Conservation (phyloP, 2,329 filamentous ascomycete genomes). For the Raffaelea ambrosiae region DNA sequence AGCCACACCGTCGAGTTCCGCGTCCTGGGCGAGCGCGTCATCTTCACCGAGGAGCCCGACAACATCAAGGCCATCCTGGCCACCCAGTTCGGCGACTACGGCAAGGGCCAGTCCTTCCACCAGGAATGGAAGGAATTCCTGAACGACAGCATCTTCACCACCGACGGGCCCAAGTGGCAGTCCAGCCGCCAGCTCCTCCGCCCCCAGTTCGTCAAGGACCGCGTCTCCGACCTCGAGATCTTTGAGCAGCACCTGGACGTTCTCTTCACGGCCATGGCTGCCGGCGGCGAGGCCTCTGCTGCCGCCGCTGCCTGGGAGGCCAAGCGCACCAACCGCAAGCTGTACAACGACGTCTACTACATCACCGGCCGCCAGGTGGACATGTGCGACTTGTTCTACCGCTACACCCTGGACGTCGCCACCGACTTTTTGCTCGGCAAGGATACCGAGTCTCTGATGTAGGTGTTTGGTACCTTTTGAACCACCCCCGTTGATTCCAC, state of each 20-base stretch:
- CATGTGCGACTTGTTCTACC: conserved; percentile 70
- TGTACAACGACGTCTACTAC: conserved; percentile 11
- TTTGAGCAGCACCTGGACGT: conserved; percentile 73
- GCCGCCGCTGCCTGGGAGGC: conserved; percentile 48
- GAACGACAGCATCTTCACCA: conserved; percentile 69
- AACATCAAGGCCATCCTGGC: conserved; percentile 91
- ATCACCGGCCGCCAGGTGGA: conserved; percentile 58
- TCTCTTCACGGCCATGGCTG: conserved; percentile 60
- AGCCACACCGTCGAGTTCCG: conserved; percentile 53
- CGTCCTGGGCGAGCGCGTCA: conserved; percentile 45
- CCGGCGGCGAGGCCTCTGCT: conserved; percentile 47
- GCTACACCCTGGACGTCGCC: conserved; percentile 75
- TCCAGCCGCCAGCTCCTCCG: conserved; percentile 71
- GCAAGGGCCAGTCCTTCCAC: conserved; percentile 71
- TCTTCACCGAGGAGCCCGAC: conserved; percentile 76
- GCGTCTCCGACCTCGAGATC: conserved; percentile 70
- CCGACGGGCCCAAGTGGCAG: conserved; percentile 74
- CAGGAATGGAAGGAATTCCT: conserved; percentile 67
- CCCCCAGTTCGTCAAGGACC: conserved; percentile 79
- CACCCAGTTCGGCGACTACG: conserved; percentile 76
- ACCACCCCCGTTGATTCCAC: background rate
- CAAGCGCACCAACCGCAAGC: conserved; percentile 39
- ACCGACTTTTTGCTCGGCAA: conserved; percentile 81
- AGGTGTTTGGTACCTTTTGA: conserved; percentile 11
- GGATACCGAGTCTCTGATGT: conserved; percentile 58